Evolutionary conservation across 257 asterid species (phyloP).

Genomic region (Parsonsia alboflavescens): DNA sequence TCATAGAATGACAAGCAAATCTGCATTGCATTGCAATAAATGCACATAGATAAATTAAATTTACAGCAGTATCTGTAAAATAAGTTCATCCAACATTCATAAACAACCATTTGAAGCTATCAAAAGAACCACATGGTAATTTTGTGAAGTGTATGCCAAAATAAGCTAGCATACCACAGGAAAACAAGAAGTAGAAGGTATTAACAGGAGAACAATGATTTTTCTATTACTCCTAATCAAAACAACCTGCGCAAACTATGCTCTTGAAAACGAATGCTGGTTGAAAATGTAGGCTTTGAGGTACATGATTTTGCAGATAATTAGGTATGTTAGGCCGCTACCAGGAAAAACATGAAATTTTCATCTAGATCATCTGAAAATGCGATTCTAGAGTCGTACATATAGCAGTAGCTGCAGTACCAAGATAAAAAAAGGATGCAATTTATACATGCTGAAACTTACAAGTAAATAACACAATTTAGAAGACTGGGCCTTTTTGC

Average conservation of each 20-base stretch:
- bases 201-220: not conserved
- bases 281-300: not conserved
- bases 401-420: not conserved
- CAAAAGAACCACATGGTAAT: not conserved
- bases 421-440: not conserved
- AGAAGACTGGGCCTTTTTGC: not conserved
- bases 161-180: not conserved
- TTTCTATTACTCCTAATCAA: not conserved
- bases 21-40: constrained; percentile 37
- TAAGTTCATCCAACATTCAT: not conserved
- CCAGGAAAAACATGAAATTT: not conserved
- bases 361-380: not conserved
- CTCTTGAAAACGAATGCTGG: not conserved
- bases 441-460: not conserved
- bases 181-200: not conserved
- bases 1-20: constrained; percentile 84
- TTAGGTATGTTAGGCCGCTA: not conserved
- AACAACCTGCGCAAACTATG: not conserved
- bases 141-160: not conserved
- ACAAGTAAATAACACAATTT: not conserved
- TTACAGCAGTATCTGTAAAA: not conserved
- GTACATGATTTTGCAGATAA: not conserved
- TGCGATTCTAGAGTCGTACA: not conserved
- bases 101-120: not conserved
- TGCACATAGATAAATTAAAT: constrained; percentile 13